These are phyloP conservation scores for Ogataea nakhonphanomensis DNA, from an alignment of 805 yeast genomes.

Conservation along the genomic window DNA sequence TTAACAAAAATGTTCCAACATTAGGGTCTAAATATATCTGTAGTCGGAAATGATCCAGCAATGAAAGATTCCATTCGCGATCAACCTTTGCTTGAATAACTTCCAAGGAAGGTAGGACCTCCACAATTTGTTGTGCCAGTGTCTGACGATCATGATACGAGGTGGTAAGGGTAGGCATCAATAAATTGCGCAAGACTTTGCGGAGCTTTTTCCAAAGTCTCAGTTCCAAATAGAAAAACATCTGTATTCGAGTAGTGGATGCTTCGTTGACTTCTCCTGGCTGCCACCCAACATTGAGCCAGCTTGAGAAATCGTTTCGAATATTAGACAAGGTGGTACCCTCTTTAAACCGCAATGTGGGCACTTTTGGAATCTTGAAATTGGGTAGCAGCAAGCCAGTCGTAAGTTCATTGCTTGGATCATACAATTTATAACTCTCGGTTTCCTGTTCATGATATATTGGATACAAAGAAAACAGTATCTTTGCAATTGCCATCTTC, in stretches of 20 bases:
- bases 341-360: slow-evolving; percentile 30
- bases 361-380: slow-evolving; percentile 34
- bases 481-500: slow-evolving; percentile 41
- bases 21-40: slow-evolving; percentile 33
- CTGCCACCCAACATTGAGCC: background rate
- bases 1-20: slow-evolving; percentile 38
- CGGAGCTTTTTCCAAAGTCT: slow-evolving; percentile 55
- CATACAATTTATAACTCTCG: slow-evolving; percentile 14
- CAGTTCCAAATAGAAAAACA: slow-evolving; percentile 53
- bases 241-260: slow-evolving; percentile 50
- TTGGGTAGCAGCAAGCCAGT: slow-evolving; percentile 35
- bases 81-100: slow-evolving; percentile 44
- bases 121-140: slow-evolving; percentile 52
- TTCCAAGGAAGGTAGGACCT: slow-evolving; percentile 50
- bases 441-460: slow-evolving; percentile 34
- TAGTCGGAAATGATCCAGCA: slow-evolving; percentile 29
- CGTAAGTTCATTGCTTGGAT: slow-evolving; percentile 20
- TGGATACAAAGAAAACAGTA: slow-evolving; percentile 36
- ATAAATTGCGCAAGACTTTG: slow-evolving; percentile 41
- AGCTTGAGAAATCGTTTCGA: slow-evolving; percentile 11
- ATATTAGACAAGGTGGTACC: slow-evolving; percentile 25
- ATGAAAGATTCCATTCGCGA: slow-evolving; percentile 44
- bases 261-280: background rate
- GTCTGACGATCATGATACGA: slow-evolving; percentile 43
- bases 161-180: slow-evolving; percentile 56